A percentile compares a stretch with the other conserved stretches of the same genome.
phyloP scores from a whole-genome alignment of 768 basidiomycete genomes.

The Phlegmacium glaucopus region DNA sequence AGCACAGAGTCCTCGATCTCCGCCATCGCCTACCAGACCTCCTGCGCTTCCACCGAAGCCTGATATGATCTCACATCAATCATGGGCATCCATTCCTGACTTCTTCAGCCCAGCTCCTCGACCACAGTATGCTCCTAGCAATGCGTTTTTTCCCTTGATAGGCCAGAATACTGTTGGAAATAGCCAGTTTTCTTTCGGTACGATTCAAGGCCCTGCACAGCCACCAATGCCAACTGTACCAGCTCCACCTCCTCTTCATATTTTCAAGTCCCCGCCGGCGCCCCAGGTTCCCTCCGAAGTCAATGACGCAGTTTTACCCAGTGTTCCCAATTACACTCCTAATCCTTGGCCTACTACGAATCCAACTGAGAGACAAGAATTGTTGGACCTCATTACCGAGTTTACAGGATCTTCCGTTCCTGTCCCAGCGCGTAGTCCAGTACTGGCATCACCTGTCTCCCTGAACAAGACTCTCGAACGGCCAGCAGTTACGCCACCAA shows the following conservation, averaged over 20 bases:
- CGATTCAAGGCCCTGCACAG: no score
- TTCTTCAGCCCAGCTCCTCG: slow-evolving; percentile 4
- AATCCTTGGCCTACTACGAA: slow-evolving; percentile 23
- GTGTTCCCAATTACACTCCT: slow-evolving; percentile 12
- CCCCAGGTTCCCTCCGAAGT: not conserved
- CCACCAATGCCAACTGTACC: no score
- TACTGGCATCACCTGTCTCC: not conserved
- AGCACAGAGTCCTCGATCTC: not conserved
- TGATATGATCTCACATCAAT: slow-evolving; percentile 18
- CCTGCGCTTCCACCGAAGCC: slow-evolving; percentile 17
- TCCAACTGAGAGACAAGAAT: slow-evolving; percentile 14
- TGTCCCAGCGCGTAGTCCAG: not conserved
- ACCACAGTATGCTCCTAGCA: not conserved
- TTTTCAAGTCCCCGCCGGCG: not conserved
- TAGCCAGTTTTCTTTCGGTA: no score
- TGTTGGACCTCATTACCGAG: slow-evolving; percentile 18
- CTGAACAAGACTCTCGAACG: not conserved
- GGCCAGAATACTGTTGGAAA: no score
- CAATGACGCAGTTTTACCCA: slow-evolving; percentile 10
- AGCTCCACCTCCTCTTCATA: no score
- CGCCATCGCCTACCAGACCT: slow-evolving; percentile 1
- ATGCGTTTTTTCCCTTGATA: not conserved
- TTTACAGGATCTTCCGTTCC: slow-evolving; percentile 7
- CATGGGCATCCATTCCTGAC: slow-evolving; percentile 16
- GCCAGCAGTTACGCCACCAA: not conserved